phyloP scores from a whole-genome alignment of 129 eudicot genomes.

The Centella asiatica region DNA sequence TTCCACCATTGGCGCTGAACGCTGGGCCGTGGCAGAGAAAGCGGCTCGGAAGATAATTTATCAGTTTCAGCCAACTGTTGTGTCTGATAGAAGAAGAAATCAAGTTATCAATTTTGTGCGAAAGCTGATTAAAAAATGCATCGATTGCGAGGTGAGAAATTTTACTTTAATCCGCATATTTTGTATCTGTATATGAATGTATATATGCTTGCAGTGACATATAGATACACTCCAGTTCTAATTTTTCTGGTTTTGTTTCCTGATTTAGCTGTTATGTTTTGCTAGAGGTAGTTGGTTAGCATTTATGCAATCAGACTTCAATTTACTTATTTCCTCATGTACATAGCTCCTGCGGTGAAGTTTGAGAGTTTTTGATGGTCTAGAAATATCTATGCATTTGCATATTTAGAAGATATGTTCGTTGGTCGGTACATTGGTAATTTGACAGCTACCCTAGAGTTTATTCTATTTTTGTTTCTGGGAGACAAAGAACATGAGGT shows the following conservation, averaged over 20 bases:
- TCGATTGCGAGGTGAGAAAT: conserved; percentile 69
- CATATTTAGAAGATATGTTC: too few species aligned
- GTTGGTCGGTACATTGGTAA: too few species aligned
- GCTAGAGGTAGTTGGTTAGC: neutral
- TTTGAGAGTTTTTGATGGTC: neutral
- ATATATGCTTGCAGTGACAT: neutral
- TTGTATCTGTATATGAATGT: neutral
- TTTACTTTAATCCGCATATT: neutral
- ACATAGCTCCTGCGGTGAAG: neutral
- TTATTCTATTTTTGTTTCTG: too few species aligned
- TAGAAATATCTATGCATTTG: too few species aligned
- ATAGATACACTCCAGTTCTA: neutral
- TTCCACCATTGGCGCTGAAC: conserved; percentile 25
- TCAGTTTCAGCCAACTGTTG: conserved; percentile 55
- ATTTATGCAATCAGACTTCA: neutral
- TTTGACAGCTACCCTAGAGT: too few species aligned
- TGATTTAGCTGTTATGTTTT: neutral
- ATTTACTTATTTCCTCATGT: neutral
- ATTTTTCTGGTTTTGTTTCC: too few species aligned
- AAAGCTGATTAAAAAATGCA: conserved; percentile 34
- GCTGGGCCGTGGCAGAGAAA: conserved; percentile 61
- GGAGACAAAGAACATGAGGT: too few species aligned
- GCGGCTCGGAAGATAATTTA: conserved; percentile 39
- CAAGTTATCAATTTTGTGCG: conserved; percentile 60
- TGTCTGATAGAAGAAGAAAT: conserved; percentile 51